Conservation (phyloP, 345 rosid species). For the Eucalyptus virginea region DNA sequence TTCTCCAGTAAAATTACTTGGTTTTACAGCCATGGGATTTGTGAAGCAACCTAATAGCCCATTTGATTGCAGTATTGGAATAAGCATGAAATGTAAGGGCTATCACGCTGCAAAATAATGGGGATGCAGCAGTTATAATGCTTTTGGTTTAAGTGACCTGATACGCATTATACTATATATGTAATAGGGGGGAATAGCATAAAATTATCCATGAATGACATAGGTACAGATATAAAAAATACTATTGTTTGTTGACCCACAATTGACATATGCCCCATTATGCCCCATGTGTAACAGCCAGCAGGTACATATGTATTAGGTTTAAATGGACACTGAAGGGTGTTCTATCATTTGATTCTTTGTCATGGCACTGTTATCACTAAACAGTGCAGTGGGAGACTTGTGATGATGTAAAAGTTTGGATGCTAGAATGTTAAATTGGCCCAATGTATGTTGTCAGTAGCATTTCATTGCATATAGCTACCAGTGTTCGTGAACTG, state of each 20-base stretch:
- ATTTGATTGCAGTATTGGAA: neutral
- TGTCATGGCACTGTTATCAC: neutral
- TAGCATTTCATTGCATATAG: neutral
- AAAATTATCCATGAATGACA: neutral
- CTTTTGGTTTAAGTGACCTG: neutral
- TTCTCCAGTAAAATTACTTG: neutral
- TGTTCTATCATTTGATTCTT: neutral
- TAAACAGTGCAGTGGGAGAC: neutral
- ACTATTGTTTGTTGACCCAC: neutral
- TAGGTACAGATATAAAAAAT: neutral
- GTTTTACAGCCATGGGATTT: neutral
- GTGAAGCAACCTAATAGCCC: neutral
- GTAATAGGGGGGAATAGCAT: neutral
- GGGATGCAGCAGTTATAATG: neutral
- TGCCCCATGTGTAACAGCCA: neutral
- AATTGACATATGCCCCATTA: neutral
- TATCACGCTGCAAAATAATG: neutral
- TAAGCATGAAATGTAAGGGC: neutral
- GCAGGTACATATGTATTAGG: neutral
- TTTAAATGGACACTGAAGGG: neutral
- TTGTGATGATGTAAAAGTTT: neutral
- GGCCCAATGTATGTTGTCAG: neutral
- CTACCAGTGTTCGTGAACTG: neutral
- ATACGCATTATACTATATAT: neutral
- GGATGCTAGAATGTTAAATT: neutral